Base-by-base conservation (phyloP, 1,284 basidiomycete genomes). In the Tranzscheliella williamsii region DNA sequence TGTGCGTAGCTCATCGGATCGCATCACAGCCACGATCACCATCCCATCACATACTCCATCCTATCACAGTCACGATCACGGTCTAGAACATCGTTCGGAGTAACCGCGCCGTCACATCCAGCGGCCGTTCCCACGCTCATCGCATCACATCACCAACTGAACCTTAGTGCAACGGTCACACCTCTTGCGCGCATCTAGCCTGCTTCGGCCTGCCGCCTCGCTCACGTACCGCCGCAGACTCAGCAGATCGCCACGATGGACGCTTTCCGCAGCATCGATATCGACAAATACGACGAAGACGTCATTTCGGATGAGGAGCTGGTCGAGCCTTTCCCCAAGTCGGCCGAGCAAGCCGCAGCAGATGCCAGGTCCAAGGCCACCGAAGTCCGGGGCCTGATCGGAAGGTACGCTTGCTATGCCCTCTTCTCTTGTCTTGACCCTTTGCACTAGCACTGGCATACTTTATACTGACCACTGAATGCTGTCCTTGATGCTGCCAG, bases 201-300 rank as follows among this genome's bases (percentile, higher is more conserved):
- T n/a, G n/a, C n/a, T n/a, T n/a, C n/a, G n/a, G n/a, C n/a, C n/a
- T n/a, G n/a, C n/a, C n/a, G n/a, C n/a, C n/a, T n/a, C n/a, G n/a
- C n/a, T n/a, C n/a, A n/a, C n/a, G n/a, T n/a, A n/a, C n/a, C n/a
- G n/a, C n/a, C n/a, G n/a, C n/a, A n/a, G n/a, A n/a, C 26, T 27
- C 26, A 27, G 26, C 8, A 8, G 21, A 24, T 5, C 41, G 29
- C 20, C 22, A 46, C 42, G 21, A 71, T 65, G 62, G 71, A 72
- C 53, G 55, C 41, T 45, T 95, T 91, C 80, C 84, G 92, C 65
- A 93, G 92, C 80, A 92, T 96, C 81, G 88, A 96, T 79, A 89
- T 96, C 70, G 93, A 97, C 81, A 83, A 83, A 39, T 92, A 86
- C 80, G 94, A 97, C 75, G 93, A 96, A 78, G 94, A 97, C 71